Evolutionary conservation across 495 filamentous ascomycete genomes (phyloP), one percentile per base, ranked within the genome.

Genomic region (Lepidopterella palustris): DNA sequence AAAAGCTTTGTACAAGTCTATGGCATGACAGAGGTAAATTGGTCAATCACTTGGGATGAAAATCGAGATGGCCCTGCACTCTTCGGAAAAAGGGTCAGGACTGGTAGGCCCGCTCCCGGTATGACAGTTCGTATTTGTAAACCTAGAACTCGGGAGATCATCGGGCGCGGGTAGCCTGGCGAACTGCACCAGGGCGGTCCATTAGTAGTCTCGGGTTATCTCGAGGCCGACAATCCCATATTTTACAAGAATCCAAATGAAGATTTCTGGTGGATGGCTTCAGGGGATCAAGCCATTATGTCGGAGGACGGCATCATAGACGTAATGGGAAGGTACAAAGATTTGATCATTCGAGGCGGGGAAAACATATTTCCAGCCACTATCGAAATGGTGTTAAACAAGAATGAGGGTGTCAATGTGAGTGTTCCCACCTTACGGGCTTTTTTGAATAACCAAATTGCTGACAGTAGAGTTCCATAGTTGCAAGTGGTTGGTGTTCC

Each of bases 261-360:
- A 13, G 31, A 35, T 6, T 35, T 35, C 31, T 35, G 31, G 31
- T 80, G 78, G 78, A 64, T 77, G 25, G 53, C 55, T 11, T 75
- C 75, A 32, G 78, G 78, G 8, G 78, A 81, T 58, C 71, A 76
- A 64, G 78, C 73, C 1, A 53, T 71, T 27, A 76, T 80, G 53
- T 69, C 70, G 42, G 55, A 63, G 0, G 65, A 73, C 27, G 72
- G 70, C 13, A 68, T 59, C 9, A 50, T 79, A 1, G 68, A 68
- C 13, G 67, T 81, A 15, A 48, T 74, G 45, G 77, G 79, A 4
- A 62, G 78, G 29, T 76, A 77, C 64, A 81, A 80, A 57, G 78
- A 80, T 53, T 62, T 75, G 31, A 78, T 81, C 56, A 76, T 79
- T 29, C 71, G 78, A 2, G 78, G 70, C n/a, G 77, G 77, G 6